Evolutionary conservation across 2,329 filamentous ascomycete genomes (phyloP), one percentile per base, ranked within the genome.

Genomic region (Paecilomyces sp.): DNA sequence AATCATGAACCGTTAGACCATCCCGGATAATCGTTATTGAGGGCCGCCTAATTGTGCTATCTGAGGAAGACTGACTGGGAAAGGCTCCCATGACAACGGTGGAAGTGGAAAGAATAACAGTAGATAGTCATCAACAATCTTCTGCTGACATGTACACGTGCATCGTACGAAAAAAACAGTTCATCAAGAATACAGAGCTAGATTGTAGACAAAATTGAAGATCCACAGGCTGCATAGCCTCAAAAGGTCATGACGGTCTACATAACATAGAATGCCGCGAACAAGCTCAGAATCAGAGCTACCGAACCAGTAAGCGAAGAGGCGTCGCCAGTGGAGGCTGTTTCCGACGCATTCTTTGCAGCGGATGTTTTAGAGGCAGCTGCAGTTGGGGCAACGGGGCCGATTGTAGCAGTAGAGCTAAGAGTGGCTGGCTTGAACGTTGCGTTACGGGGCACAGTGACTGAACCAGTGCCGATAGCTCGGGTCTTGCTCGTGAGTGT

Each of bases 1-100:
- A 56, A 56, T 56, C 55, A 56, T 56, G 55, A 22, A 56, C 55
- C 55, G 55, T 56, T 56, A 56, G 55, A 56, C 55, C 55, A 56
- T 56, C 55, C n/a, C 41, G 41, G 41, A 47, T 9, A n/a, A 18
- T 18, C 6, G 15, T 47, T 47, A 18, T 7, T 1, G 9, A 8
- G 7, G 41, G 5, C 8, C 7, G 1, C 6, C 36, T 4, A 47
- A 47, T 6, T 47, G 18, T 5, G 15, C 7, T 18, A 7, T 18
- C 13, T 47, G 36, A 47, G 13, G 4, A 5, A 41, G 12, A 36
- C 6, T 12, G 34, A 9, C 11, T 5, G 7, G 13, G 6, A 13
- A 6, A 3, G 3, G 13, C 3, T 13, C 2, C 1, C 5, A 13
- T n/a, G 12, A 41, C 2, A n/a, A 5, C 2, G 6, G 13, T 41